Evolutionary conservation across 768 basidiomycete species (phyloP).

Genomic region (Termitomyces bulborhizus): DNA sequence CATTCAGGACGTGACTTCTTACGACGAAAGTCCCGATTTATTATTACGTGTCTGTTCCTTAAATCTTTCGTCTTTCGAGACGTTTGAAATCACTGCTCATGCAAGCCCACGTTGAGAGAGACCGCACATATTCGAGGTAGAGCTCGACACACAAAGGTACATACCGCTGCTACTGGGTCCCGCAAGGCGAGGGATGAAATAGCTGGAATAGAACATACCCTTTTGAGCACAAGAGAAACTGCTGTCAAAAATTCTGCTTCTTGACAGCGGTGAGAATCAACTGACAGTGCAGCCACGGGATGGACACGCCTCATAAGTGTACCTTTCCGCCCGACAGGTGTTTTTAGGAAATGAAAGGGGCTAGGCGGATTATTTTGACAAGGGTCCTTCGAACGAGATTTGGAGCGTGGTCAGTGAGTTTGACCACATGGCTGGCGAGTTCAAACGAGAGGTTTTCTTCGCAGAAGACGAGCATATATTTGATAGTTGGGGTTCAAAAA

Average conservation of each 20-base stretch:
- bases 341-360: neutral
- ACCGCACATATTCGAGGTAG: neutral
- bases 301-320: neutral
- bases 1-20: slow-evolving; percentile 2
- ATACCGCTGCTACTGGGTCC: neutral
- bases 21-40: neutral
- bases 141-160: neutral
- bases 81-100: neutral
- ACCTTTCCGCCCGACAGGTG: too few relatives aligned
- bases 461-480: too few relatives aligned
- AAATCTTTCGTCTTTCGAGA: neutral
- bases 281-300: neutral
- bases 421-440: neutral
- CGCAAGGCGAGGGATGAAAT: neutral
- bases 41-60: slow-evolving; percentile 2
- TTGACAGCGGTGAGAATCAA: neutral
- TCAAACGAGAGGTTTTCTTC: too few relatives aligned
- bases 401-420: neutral
- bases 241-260: slow-evolving; percentile 3
- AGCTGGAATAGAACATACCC: neutral
- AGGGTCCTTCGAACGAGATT: neutral
- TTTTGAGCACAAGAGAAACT: neutral
- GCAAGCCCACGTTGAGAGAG: neutral
- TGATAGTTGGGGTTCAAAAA: too few relatives aligned
- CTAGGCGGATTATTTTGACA: neutral